Evolutionary conservation across 2,329 filamentous ascomycete genomes (phyloP).

Genomic region (Pseudogymnoascus sp.): DNA sequence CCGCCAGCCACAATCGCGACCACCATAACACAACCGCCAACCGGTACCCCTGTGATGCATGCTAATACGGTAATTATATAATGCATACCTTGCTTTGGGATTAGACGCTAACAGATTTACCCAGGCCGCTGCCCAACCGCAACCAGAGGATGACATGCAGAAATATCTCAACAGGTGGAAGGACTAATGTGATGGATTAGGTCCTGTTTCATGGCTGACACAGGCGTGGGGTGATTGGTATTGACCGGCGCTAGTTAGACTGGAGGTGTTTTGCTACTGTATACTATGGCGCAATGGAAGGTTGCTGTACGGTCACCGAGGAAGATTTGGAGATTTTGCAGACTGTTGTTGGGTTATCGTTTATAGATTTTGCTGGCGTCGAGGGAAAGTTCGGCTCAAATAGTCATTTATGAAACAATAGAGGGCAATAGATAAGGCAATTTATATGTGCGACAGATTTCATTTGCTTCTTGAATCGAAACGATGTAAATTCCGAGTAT

Average conservation of each 20-base stretch:
- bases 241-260: neutral
- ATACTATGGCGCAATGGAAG: neutral
- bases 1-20: conserved; percentile 26
- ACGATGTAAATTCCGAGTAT: neutral
- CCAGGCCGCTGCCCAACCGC: conserved; percentile 25
- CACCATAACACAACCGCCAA: conserved; percentile 31
- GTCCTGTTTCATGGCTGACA: neutral
- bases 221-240: neutral
- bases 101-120: neutral
- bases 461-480: neutral
- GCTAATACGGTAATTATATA: conserved; percentile 29
- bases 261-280: neutral
- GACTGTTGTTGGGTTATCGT: neutral
- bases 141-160: conserved; percentile 30
- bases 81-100: neutral
- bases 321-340: neutral
- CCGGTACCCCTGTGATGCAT: conserved; percentile 29
- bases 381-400: neutral
- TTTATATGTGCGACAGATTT: neutral
- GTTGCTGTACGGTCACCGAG: neutral
- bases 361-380: neutral
- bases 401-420: neutral
- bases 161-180: conserved; percentile 33
- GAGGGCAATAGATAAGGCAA: neutral
- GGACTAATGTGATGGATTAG: conserved; percentile 23